Percentiles rank a stretch among this genome's conserved stretches.
phyloP scores from a whole-genome alignment of 306 rosid genomes.

The Hylodesmum podocarpum region DNA sequence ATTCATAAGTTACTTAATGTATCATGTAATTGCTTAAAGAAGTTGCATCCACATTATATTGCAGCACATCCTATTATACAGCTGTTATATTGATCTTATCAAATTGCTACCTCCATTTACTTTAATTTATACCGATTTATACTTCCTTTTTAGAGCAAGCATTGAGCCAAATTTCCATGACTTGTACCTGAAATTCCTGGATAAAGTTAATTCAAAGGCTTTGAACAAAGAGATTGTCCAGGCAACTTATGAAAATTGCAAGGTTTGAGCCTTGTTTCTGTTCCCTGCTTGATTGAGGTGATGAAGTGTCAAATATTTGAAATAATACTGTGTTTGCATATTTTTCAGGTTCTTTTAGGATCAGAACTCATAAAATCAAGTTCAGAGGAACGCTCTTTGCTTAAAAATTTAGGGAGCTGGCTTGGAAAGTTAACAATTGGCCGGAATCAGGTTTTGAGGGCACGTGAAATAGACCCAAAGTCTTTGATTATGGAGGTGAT shows the following conservation, averaged over 20 bases:
- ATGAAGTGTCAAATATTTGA: neutral
- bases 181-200: conserved; percentile 83
- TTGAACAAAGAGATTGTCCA: conserved; percentile 81
- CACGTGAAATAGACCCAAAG: conserved; percentile 94
- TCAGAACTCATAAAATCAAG: conserved; percentile 95
- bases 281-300: conserved; percentile 18
- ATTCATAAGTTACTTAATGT: neutral
- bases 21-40: no score
- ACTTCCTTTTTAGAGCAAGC: conserved; percentile 69
- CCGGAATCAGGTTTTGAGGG: conserved; percentile 87
- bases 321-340: neutral
- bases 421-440: conserved; percentile 96
- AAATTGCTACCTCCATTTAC: neutral
- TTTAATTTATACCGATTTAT: neutral
- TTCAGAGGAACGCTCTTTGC: conserved; percentile 93
- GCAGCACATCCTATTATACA: neutral
- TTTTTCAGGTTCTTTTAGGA: conserved; percentile 82
- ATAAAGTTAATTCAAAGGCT: conserved; percentile 75
- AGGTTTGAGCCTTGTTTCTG: conserved; percentile 47
- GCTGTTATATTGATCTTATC: neutral
- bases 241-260: conserved; percentile 94
- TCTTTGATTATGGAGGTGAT: conserved; percentile 90
- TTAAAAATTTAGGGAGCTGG: conserved; percentile 98
- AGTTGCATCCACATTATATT: no score
- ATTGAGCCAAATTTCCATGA: conserved; percentile 97